phyloP scores from a whole-genome alignment of 257 asterid genomes.

The Nicotiana attenuata region DNA sequence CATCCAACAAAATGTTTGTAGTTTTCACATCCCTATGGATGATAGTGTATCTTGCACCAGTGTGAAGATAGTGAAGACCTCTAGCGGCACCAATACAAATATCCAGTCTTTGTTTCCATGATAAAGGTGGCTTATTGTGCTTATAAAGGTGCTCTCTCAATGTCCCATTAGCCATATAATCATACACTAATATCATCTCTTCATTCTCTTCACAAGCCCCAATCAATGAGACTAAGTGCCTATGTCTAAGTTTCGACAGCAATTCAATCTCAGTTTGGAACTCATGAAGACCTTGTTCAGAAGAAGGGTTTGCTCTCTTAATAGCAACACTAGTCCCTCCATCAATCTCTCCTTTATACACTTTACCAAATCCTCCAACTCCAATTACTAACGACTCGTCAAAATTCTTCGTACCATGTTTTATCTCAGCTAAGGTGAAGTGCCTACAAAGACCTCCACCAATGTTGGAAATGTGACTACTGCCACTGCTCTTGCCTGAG shows the following conservation, averaged over 20 bases:
- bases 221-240: conserved; percentile 65
- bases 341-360: conserved; percentile 52
- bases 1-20: conserved; percentile 62
- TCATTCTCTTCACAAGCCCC: conserved; percentile 74
- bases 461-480: conserved; percentile 33
- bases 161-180: conserved; percentile 80
- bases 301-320: conserved; percentile 56
- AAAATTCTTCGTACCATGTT: conserved; percentile 43
- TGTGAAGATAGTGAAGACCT: conserved; percentile 85
- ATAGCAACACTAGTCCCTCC: conserved; percentile 50
- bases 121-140: conserved; percentile 17
- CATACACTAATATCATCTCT: conserved; percentile 79
- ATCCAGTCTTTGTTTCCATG: conserved; percentile 59
- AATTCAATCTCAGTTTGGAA: conserved; percentile 69
- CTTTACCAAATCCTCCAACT: conserved; percentile 87
- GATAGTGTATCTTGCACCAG: conserved; percentile 67
- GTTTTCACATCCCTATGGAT: conserved; percentile 80
- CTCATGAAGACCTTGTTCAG: conserved; percentile 69
- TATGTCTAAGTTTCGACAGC: conserved; percentile 71
- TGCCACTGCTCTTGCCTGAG: conserved; percentile 27
- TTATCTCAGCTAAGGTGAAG: conserved; percentile 58
- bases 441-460: conserved; percentile 52
- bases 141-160: conserved; percentile 65
- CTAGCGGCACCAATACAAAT: conserved; percentile 73
- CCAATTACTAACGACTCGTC: conserved; percentile 60